Base-by-base conservation (phyloP, 2,329 filamentous ascomycete genomes). In the Gaeumannomyces tritici region DNA sequence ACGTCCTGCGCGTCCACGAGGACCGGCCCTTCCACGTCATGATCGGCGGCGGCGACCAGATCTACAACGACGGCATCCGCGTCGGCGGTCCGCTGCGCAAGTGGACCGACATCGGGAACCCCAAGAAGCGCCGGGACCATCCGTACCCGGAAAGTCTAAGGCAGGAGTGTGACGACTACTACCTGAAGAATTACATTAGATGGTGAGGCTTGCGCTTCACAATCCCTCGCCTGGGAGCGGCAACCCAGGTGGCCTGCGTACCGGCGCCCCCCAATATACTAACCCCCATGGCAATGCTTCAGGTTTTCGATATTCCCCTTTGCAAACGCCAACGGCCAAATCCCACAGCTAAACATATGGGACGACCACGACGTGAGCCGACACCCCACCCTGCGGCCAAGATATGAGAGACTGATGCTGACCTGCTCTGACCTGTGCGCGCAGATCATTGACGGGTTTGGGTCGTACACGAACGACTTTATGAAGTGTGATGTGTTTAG, bases 341-440 rank as follows among this genome's bases (percentile, higher is more conserved):
- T 99, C 65, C 88, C 95, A 1, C 96, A 96, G 84, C 78, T 99
- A 67, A 99, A 98, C 70, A 90, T 99, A 57, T 99, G 93, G 93
- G 95, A 99, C 73, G 95, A 99, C 69, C 95, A 98, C 73, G 90
- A 95, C 71, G 72, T 84, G 78, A 82, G 76, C 83, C 79, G 13
- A 3, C 26, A 51, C 8, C 27, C 15, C n/a, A 3, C 24, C 6
- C 13, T 9, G 42, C 42, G 2, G 21, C 21, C 42, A 12, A 11
- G 13, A n/a, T 6, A 8, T 27, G 12, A 1, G 13, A 13, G 21
- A 59, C 42, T 29, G 62, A 51, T 9, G 62, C n/a, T 57, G 13
- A 24, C 24, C 4, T 1, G 11, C 21, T 18, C 13, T 71, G 12
- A 77, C 88, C 67, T 77, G 82, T 69, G 26, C 55, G 63, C 68